Conservation (phyloP, 2,329 filamentous ascomycete genomes). For the Trichoderma hamatum region DNA sequence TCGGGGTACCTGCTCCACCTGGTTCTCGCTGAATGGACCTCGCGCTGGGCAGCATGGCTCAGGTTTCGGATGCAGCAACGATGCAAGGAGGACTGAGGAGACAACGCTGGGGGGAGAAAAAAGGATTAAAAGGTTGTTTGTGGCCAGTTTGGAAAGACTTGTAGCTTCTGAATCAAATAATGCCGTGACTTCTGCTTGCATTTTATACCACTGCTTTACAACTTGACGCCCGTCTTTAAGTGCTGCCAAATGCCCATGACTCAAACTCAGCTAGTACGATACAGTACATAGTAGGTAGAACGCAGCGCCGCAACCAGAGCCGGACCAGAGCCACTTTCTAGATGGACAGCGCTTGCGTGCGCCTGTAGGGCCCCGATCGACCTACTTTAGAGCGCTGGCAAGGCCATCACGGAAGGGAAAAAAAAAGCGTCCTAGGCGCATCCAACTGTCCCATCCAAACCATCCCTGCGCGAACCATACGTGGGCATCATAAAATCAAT, state of each 20-base stretch:
- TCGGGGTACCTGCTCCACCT: conserved; percentile 22
- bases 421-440: conserved; percentile 28
- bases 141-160: background rate
- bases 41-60: conserved; percentile 12
- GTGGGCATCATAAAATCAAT: conserved; percentile 8
- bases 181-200: background rate
- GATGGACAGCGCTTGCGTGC: conserved; percentile 19
- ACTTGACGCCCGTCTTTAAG: background rate
- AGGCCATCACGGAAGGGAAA: conserved; percentile 25
- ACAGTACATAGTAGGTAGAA: background rate
- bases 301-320: background rate
- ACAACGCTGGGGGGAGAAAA: background rate
- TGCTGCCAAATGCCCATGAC: background rate
- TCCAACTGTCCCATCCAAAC: conserved; percentile 14
- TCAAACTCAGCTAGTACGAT: conserved; percentile 10
- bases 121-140: conserved; percentile 8
- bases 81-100: conserved; percentile 21
- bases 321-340: background rate
- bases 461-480: conserved; percentile 24
- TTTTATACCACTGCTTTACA: background rate
- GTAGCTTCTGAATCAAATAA: background rate
- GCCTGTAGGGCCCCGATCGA: conserved; percentile 10
- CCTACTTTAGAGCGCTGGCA: conserved; percentile 14
- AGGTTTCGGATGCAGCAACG: conserved; percentile 22
- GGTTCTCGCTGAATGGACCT: conserved; percentile 2